Conservation (phyloP, 1,139 yeast species). For the Pichia sp. region DNA sequence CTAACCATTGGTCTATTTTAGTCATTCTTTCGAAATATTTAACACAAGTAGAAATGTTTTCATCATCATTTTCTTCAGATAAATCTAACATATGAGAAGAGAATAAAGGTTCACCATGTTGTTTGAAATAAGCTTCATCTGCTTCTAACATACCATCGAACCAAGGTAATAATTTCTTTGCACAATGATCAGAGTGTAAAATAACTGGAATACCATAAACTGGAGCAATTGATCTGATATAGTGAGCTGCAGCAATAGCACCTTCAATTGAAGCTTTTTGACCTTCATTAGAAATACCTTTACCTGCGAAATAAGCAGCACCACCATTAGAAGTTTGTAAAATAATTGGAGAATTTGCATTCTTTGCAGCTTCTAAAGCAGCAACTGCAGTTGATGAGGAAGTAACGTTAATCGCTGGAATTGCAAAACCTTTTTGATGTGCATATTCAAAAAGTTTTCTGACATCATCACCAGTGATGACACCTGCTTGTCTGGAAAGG, state of each 20-base stretch:
- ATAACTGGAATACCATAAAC: constrained; percentile 94
- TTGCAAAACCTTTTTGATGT: constrained; percentile 88
- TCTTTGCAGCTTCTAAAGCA: constrained; percentile 98
- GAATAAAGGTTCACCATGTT: constrained; percentile 90
- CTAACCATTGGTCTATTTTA: constrained; percentile 95
- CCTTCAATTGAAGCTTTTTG: constrained; percentile 95
- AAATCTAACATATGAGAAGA: constrained; percentile 99
- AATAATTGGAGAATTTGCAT: constrained; percentile 89
- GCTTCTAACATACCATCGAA: constrained; percentile 96
- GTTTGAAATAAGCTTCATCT: constrained; percentile 85
- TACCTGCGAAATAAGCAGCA: constrained; percentile 99
- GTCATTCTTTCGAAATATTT: constrained; percentile 93
- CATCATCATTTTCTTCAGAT: constrained; percentile 94
- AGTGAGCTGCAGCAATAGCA: constrained; percentile 96
- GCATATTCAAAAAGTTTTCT: constrained; percentile 89
- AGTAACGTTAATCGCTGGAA: constrained; percentile 97
- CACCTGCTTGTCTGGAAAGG: constrained; percentile 89
- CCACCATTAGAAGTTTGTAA: constrained; percentile 99
- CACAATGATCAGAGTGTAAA: constrained; percentile 98
- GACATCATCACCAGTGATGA: constrained; percentile 98
- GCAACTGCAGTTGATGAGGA: constrained; percentile 96
- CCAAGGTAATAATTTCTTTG: constrained; percentile 97
- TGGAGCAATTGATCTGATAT: constrained; percentile 95
- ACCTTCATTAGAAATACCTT: constrained; percentile 91
- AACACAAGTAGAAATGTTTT: constrained; percentile 90